phyloP scores from a whole-genome alignment of 192 early-diverging fungal genomes.

The Umbelopsis isabellina region DNA sequence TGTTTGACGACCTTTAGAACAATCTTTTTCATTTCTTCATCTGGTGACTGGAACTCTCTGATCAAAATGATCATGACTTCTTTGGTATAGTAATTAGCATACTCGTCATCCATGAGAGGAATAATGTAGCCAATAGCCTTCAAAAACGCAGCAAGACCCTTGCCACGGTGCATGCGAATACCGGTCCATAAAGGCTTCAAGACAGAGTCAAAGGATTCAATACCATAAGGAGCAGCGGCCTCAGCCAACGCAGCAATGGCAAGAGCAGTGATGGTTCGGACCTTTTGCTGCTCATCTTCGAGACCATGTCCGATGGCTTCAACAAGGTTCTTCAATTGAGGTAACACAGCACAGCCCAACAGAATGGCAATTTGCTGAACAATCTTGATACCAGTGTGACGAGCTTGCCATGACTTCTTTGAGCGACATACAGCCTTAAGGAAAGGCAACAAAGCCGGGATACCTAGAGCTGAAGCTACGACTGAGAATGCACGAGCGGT shows the following conservation, averaged over 20 bases:
- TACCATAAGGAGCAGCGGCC: conserved; percentile 97
- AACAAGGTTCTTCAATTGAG: conserved; percentile 91
- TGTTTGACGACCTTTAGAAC: conserved; percentile 97
- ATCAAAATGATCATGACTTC: conserved; percentile 93
- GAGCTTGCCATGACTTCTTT: conserved; percentile 97
- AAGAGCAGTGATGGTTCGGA: conserved; percentile 92
- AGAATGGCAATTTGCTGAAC: conserved; percentile 97
- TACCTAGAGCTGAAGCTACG: conserved; percentile 94
- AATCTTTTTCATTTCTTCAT: conserved; percentile 99
- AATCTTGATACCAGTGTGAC: conserved; percentile 98
- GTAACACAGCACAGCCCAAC: conserved; percentile 91
- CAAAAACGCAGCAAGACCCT: conserved; percentile 94
- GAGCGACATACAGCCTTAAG: conserved; percentile 93
- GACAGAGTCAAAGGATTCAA: conserved; percentile 94
- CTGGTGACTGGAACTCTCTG: conserved; percentile 95
- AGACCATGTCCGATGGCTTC: conserved; percentile 90
- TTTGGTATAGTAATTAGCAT: conserved; percentile 92
- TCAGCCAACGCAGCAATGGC: conserved; percentile 95
- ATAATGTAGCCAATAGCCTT: conserved; percentile 99
- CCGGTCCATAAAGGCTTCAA: conserved; percentile 91
- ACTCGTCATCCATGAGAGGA: conserved; percentile 95
- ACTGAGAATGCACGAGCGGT: conserved; percentile 97
- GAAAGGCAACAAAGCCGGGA: conserved; percentile 93
- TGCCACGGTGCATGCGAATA: conserved; percentile 93
- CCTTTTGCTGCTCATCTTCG: conserved; percentile 96